Base-by-base conservation (phyloP, 73 alveolate species). In the Loxodes magnus region DNA sequence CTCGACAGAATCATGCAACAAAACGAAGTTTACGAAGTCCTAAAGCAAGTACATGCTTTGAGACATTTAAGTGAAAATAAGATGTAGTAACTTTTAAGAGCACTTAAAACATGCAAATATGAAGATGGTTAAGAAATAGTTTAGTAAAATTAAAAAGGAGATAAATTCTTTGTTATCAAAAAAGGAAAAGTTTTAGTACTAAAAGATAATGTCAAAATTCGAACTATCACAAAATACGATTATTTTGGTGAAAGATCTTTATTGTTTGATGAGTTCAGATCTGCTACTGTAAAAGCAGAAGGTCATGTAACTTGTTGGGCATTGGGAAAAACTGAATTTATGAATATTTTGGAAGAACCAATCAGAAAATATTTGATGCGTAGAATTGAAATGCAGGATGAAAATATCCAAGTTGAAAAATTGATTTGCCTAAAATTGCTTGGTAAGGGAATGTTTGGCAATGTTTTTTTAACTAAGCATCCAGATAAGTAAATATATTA, bases 371-470 rank as follows among this genome's bases (percentile, higher is more conserved):
- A 44, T 14, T 21, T 56, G 12, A 35, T 56, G 12, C 16, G 46
- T n/a, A 41, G 71, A 29, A 31, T 56, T 14, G 44, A 43, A 25
- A 10, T 56, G n/a, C 71, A 56, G 46, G 71, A 56, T 46, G 39
- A 43, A 7, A 49, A 9, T 31, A 14, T 56, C 15, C 2, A 22
- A 49, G 35, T 69, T 24, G 79, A 69, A n/a, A 38, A 66, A 30
- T 31, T 69, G 26, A 35, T 50, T 6, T 44, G 41, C n/a, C 29
- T 59, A 5, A 43, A 37, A 20, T 16, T 28, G 54, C 49, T 69
- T 35, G 84, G 84, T 12, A 21, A 55, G 50, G 84, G 84, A 12
- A 49, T 42, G 52, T 65, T 51, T 65, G 82, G 84, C 6, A 66
- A 64, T 35, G 84, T 65, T 4, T 69, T 43, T 65, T 24, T 69